phyloP scores from a whole-genome alignment of 2,329 filamentous ascomycete genomes.

The Alternaria sp. region DNA sequence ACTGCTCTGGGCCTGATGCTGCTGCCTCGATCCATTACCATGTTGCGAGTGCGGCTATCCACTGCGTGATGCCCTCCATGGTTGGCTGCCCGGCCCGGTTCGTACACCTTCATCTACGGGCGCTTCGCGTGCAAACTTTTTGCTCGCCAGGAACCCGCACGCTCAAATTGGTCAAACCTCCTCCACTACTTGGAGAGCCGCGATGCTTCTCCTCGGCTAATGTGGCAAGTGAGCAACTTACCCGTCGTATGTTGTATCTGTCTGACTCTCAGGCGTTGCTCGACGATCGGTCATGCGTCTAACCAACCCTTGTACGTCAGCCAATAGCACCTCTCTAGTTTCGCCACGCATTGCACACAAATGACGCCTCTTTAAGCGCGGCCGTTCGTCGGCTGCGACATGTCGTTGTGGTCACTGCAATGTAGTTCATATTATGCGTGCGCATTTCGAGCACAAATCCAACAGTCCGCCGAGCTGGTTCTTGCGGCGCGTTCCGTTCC shows the following conservation, averaged over 20 bases:
- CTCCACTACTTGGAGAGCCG: constrained; percentile 20
- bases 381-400: constrained; percentile 22
- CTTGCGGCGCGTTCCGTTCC: constrained; percentile 39
- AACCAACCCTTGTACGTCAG: constrained; percentile 40
- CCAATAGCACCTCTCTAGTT: constrained; percentile 21
- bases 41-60: constrained; percentile 8
- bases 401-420: constrained; percentile 7
- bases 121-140: constrained; percentile 18
- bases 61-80: constrained; percentile 15
- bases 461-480: constrained; percentile 27
- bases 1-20: constrained; percentile 1
- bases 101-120: constrained; percentile 15
- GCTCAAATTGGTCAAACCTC: constrained; percentile 6
- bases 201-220: constrained; percentile 28
- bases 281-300: constrained; percentile 29
- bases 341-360: constrained; percentile 20
- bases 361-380: constrained; percentile 26
- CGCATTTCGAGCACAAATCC: constrained; percentile 13
- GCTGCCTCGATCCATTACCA: constrained; percentile 4
- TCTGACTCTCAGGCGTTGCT: constrained; percentile 12
- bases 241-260: constrained; percentile 20
- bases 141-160: constrained; percentile 21
- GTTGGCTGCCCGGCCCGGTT: constrained; percentile 34
- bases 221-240: constrained; percentile 20
- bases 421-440: background rate